A percentile compares a stretch with the other conserved stretches of the same genome.
Conservation (phyloP, 2,329 filamentous ascomycete species). For the Phialophora macrospora region DNA sequence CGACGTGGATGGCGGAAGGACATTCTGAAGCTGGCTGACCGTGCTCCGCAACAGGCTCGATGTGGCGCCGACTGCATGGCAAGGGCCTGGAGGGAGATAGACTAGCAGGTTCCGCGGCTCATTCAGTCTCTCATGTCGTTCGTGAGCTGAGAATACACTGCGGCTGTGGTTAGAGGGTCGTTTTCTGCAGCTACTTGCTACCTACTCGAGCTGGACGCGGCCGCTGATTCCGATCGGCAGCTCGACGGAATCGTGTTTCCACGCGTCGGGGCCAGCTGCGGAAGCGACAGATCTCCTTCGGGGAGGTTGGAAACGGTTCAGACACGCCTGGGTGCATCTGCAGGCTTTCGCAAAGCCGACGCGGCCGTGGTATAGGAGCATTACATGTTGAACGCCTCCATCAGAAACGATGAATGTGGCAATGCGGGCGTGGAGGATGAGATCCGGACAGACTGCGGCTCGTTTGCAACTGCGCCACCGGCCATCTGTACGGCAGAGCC, state of each 20-base stretch:
- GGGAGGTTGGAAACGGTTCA: neutral
- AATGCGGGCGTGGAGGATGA: neutral
- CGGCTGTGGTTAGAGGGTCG: neutral
- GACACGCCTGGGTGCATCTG: neutral
- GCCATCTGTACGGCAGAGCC: neutral
- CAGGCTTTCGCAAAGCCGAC: constrained; percentile 1
- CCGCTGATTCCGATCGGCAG: constrained; percentile 27
- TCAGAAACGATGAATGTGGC: neutral
- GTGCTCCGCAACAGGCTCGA: neutral
- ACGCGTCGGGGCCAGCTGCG: neutral
- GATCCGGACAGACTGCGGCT: neutral
- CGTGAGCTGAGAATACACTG: constrained; percentile 13
- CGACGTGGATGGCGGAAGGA: constrained; percentile 44
- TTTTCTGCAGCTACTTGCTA: neutral
- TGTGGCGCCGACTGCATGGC: constrained; percentile 32
- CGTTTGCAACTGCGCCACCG: neutral
- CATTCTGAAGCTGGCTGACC: constrained; percentile 38
- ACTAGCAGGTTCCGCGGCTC: constrained; percentile 43
- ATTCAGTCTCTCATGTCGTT: neutral
- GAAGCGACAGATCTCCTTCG: constrained; percentile 3
- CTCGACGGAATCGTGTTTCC: constrained; percentile 19
- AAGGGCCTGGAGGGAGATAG: constrained; percentile 47
- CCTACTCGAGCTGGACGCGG: constrained; percentile 28
- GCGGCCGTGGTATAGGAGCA: constrained; percentile 11
- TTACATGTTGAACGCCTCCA: constrained; percentile 11